These are phyloP conservation scores for Mucor lusitanicus DNA, from an alignment of 371 early-diverging fungal species.

Conservation along the genomic window DNA sequence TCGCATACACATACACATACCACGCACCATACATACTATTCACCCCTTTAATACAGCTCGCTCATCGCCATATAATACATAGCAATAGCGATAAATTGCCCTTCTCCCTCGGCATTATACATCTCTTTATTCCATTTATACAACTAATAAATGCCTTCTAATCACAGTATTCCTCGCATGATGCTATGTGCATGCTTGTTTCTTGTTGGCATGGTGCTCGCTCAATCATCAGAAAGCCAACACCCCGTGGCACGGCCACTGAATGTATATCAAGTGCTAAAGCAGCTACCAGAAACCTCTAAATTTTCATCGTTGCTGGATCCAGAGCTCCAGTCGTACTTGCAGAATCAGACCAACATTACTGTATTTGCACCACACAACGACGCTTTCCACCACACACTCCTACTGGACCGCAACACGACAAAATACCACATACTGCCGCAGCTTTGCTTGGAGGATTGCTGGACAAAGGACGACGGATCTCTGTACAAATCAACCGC, in stretches of 20 bases:
- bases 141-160: background rate
- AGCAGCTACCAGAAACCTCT: background rate
- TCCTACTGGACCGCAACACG: background rate
- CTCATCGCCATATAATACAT: background rate
- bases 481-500: background rate
- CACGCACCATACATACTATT: background rate
- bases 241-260: background rate
- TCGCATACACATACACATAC: background rate
- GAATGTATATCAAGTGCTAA: background rate
- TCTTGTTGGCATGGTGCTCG: background rate
- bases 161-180: background rate
- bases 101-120: background rate
- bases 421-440: constrained; percentile 1
- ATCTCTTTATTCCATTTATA: background rate
- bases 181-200: background rate
- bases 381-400: constrained; percentile 3
- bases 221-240: background rate
- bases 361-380: constrained; percentile 14
- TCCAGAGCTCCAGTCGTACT: background rate
- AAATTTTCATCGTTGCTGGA: background rate
- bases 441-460: background rate
- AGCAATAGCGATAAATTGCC: background rate
- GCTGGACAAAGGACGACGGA: background rate
- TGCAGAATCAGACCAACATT: background rate
- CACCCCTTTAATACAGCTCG: background rate